Conservation (phyloP, 1,139 yeast species). For the Pichia sp. region DNA sequence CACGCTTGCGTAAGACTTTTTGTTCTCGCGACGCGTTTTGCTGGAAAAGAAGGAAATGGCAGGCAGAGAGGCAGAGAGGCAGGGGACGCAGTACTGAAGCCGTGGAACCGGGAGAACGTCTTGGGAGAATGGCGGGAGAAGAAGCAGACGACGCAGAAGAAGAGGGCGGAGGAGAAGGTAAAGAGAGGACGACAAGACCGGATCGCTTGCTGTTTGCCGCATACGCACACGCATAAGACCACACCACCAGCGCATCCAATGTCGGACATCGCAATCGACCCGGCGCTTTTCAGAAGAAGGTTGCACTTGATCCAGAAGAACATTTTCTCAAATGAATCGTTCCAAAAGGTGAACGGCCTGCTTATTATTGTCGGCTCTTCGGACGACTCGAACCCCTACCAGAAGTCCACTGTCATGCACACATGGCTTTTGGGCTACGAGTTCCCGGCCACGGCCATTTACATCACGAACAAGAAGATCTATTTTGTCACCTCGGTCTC, state of each 20-base stretch:
- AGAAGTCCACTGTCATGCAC: conserved; percentile 82
- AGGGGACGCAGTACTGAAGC: not conserved
- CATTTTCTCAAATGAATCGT: conserved; percentile 37
- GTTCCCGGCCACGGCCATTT: conserved; percentile 83
- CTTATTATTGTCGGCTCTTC: conserved; percentile 76
- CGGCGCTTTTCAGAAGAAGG: conserved; percentile 37
- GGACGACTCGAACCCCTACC: conserved; percentile 85
- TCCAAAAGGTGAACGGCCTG: conserved; percentile 50
- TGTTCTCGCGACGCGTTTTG: not conserved
- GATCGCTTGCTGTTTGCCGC: no score
- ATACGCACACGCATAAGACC: not conserved
- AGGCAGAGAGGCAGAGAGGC: not conserved
- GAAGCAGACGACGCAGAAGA: no score
- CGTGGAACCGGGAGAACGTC: no score
- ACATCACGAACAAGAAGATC: conserved; percentile 56
- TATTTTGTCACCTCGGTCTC: conserved; percentile 76
- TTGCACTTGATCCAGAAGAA: conserved; percentile 39
- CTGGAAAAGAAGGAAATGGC: not conserved
- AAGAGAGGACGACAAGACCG: no score
- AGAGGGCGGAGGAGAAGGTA: no score
- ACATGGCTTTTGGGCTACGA: conserved; percentile 94
- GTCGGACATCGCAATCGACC: conserved; percentile 34
- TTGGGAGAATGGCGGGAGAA: no score
- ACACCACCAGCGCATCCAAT: conserved; percentile 17
- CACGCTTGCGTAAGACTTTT: not conserved